Evolutionary conservation across 179 eudicot genomes (phyloP), one percentile per base, ranked within the genome.

Genomic region (Patellifolia procumbens): DNA sequence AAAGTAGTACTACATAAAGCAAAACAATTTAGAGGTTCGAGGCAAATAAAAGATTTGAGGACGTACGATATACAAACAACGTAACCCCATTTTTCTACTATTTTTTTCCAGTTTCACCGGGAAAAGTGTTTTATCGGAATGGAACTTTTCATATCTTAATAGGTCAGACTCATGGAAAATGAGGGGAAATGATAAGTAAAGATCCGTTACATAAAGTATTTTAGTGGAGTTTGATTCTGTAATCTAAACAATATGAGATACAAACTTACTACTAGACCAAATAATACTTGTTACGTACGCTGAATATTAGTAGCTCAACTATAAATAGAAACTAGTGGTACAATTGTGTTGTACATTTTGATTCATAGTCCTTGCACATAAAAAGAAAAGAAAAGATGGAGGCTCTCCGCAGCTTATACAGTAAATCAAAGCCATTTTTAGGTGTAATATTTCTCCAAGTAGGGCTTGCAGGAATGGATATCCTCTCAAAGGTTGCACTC

Each of bases 401-500:
- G 11, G 20, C 56, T 15, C 2, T 0, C 61, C 22, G 75, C 43
- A 48, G 32, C 9, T 48, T 31, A 52, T 78, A 78, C 45, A 69
- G 26, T 24, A 22, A 46, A 68, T 82, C 84, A 69, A 89, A 84
- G 78, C 89, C 92, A 22, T 93, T 87, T 70, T 32, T 91, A 37
- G 86, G 76, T 0, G 87, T 90, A 17, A 74, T 90, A 24, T 83
- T 89, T 52, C 77, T 94, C 67, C 98, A 89, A 77, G 60, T 90
- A 42, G 97, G 92, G 2, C 78, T 73, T 45, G 88, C 96, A 7
- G 96, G 96, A 26, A 76, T 89, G 79, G 81, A 74, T 37, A 86
- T 94, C 31, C 83, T 92, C 34, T 87, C 93, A 8, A 92, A 92
- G 78, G 81, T 79, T 60, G 91, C 91, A 60, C 88, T 94, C 45